Evolutionary conservation across 2,329 filamentous ascomycete genomes (phyloP).

Genomic region (Paecilomyces dactylethromorphus): DNA sequence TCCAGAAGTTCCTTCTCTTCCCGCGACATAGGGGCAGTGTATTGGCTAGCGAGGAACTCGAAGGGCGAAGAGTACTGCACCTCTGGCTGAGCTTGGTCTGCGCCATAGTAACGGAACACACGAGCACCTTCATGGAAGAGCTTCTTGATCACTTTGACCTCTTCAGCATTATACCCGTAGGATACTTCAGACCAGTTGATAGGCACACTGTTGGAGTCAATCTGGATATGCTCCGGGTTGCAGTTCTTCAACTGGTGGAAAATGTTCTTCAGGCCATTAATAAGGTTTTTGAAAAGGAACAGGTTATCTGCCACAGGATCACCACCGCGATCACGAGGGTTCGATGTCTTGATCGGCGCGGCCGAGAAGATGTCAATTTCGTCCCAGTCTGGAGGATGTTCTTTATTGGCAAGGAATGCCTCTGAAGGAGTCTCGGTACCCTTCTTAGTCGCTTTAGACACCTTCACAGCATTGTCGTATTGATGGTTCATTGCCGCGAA

Average conservation of each 20-base stretch:
- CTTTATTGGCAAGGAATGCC: conserved; percentile 76
- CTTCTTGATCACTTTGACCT: conserved; percentile 93
- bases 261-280: conserved; percentile 92
- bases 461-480: conserved; percentile 89
- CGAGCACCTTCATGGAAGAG: conserved; percentile 94
- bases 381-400: conserved; percentile 84
- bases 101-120: conserved; percentile 94
- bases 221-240: conserved; percentile 62
- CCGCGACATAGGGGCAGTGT: conserved; percentile 87
- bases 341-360: conserved; percentile 92
- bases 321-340: conserved; percentile 77
- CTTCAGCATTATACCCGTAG: conserved; percentile 93
- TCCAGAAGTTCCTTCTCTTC: conserved; percentile 97
- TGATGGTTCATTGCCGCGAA: conserved; percentile 97
- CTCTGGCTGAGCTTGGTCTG: conserved; percentile 70
- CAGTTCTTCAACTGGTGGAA: conserved; percentile 92
- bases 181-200: conserved; percentile 93
- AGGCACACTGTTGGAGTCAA: conserved; percentile 73
- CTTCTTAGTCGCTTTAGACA: conserved; percentile 69
- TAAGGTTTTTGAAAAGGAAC: conserved; percentile 91
- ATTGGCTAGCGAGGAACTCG: conserved; percentile 89
- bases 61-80: conserved; percentile 72
- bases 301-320: conserved; percentile 96
- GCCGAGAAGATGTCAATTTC: conserved; percentile 96
- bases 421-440: conserved; percentile 63